phyloP scores from a whole-genome alignment of 805 yeast genomes.

The Priceomyces fermenticarens region DNA sequence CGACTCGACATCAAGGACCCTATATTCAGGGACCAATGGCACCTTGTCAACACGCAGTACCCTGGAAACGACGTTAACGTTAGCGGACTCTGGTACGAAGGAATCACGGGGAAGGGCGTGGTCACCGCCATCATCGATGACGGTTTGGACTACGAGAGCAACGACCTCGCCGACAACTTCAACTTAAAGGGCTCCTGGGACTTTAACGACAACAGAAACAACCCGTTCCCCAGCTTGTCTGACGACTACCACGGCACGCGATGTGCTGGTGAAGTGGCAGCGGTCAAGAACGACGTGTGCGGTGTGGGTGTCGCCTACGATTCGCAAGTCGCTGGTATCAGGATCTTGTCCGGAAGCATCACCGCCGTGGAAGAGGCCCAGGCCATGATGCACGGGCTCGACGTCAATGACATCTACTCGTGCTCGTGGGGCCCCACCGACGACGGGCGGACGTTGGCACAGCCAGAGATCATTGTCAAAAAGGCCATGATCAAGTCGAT shows the following conservation, averaged over 20 bases:
- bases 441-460: conserved; percentile 83
- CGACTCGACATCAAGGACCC: conserved; percentile 77
- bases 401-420: conserved; percentile 87
- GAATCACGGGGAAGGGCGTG: conserved; percentile 76
- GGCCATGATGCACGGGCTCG: conserved; percentile 75
- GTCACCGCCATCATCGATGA: conserved; percentile 92
- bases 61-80: conserved; percentile 89
- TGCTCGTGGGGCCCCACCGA: conserved; percentile 99
- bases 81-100: conserved; percentile 77
- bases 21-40: conserved; percentile 85
- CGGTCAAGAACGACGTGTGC: conserved; percentile 80
- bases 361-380: conserved; percentile 89
- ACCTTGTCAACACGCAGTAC: conserved; percentile 66
- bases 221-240: conserved; percentile 74
- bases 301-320: conserved; percentile 97
- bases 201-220: conserved; percentile 68
- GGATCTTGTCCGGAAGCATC: conserved; percentile 79
- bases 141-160: conserved; percentile 81
- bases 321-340: conserved; percentile 82
- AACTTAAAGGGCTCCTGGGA: conserved; percentile 87
- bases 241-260: conserved; percentile 96
- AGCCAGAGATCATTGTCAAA: conserved; percentile 73
- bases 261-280: conserved; percentile 97
- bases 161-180: conserved; percentile 70
- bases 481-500: conserved; percentile 85